Percentiles rank a stretch among this genome's conserved stretches.
Evolutionary conservation across 108 stramenopile genomes (phyloP).

Genomic region (Cylindrotheca fusiformis): DNA sequence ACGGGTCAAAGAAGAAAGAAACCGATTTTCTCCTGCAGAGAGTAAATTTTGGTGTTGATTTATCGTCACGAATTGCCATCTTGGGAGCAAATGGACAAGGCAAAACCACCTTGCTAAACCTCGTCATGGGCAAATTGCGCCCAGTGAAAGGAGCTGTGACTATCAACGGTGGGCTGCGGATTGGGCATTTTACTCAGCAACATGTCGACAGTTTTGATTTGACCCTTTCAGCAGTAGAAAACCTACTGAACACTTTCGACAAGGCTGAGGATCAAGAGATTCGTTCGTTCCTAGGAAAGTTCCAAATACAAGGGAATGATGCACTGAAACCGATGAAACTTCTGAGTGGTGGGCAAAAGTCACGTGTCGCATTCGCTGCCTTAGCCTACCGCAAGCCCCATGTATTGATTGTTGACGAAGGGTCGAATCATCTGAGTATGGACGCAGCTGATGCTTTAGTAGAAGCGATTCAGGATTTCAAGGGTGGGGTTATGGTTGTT

Average conservation of each 20-base stretch:
- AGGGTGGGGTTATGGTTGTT: constrained; percentile 91
- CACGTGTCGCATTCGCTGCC: constrained; percentile 93
- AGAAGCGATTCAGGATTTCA: constrained; percentile 39
- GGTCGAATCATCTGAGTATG: constrained; percentile 95
- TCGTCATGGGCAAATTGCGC: constrained; percentile 86
- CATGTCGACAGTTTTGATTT: constrained; percentile 92
- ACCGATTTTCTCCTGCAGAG: constrained; percentile 82
- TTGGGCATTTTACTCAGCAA: constrained; percentile 97
- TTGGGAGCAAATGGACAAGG: constrained; percentile 86
- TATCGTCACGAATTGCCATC: constrained; percentile 83
- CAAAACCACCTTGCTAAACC: constrained; percentile 85
- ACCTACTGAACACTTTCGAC: constrained; percentile 80
- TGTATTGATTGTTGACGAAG: constrained; percentile 96
- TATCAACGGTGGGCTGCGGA: constrained; percentile 83
- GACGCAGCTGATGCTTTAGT: constrained; percentile 96
- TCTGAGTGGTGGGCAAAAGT: constrained; percentile 91
- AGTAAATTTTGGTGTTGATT: constrained; percentile 94
- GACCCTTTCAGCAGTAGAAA: constrained; percentile 82
- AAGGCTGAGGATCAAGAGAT: constrained; percentile 88
- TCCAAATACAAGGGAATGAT: constrained; percentile 89
- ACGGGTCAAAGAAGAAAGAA: constrained; percentile 52
- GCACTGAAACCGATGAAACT: constrained; percentile 93
- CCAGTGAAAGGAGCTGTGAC: constrained; percentile 79
- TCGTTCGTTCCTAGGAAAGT: constrained; percentile 88
- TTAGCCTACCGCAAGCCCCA: constrained; percentile 94